Evolutionary conservation across 2,329 filamentous ascomycete genomes (phyloP), one percentile per base, ranked within the genome.

Genomic region (Claviceps digitariae): DNA sequence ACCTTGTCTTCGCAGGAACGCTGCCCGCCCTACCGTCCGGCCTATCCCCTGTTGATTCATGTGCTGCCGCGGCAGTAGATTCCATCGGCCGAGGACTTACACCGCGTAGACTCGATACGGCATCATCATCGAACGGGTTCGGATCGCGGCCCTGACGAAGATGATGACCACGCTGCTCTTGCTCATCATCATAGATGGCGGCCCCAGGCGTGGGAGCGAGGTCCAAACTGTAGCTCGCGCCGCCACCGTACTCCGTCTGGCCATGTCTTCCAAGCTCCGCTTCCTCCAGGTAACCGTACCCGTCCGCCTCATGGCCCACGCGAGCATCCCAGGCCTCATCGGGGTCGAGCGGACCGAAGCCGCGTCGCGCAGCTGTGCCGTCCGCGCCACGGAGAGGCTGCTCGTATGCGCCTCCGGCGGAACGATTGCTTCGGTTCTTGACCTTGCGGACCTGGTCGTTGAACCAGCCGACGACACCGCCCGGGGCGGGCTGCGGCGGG

Each of bases 271-370:
- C 84, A 5, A 89, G 71, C 67, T 90, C 86, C 63, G 86, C 81
- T 69, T 88, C 86, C 65, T 91, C 87, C 63, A 87, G 84, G 67
- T 87, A 87, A 23, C 78, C 79, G 64, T 83, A 82, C 13, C 69
- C 71, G 63, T 85, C 82, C 20, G 83, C 80, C 66, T 90, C 87
- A 60, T 82, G 76, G 54, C 86, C 86, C 4, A 94, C 87, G 55
- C 86, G 75, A 57, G 86, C 71, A 69, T 93, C 87, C 89, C 89
- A 95, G 2, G 87, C 87, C 63, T 90, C 87, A 64, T 94, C 88
- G 1, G 86, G 86, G 62, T 93, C 88, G 47, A 89, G 76, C 4
- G 82, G 74, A 1, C 83, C 81, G 65, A 86, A 83, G 23, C 81
- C 81, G 52, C 78, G 69, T 52, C 75, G 73, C 53, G 72, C 70